Percentiles rank a stretch among this genome's conserved stretches.
phyloP scores from a whole-genome alignment of 176 grass and related monocot species.

The Carex myosuroides region DNA sequence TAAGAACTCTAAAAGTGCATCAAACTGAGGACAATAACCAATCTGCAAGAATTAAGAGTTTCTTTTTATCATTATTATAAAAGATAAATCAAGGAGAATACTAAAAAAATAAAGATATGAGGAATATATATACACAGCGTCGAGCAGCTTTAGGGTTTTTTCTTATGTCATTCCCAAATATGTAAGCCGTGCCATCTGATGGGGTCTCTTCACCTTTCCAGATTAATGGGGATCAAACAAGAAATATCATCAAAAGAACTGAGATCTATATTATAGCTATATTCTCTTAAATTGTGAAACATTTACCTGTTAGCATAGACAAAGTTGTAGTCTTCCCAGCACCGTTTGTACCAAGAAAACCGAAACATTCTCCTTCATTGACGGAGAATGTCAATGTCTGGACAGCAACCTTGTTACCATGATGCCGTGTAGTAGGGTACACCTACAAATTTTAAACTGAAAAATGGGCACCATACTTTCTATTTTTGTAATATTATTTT shows the following conservation, averaged over 20 bases:
- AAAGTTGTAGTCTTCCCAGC: conserved; percentile 50
- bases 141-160: conserved; percentile 37
- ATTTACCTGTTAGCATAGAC: conserved; percentile 47
- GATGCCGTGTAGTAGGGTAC: conserved; percentile 28
- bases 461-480: background rate
- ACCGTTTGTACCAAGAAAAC: conserved; percentile 49
- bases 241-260: background rate
- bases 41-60: conserved; percentile 32
- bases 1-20: conserved; percentile 44
- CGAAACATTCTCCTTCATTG: conserved; percentile 47
- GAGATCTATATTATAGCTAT: background rate
- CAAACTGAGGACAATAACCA: conserved; percentile 49
- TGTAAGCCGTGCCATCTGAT: conserved; percentile 44
- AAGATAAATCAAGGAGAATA: conserved; percentile 5
- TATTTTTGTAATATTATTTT: background rate
- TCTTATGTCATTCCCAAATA: conserved; percentile 47
- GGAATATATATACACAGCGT: conserved; percentile 30
- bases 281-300: background rate
- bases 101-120: background rate
- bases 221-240: background rate
- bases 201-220: conserved; percentile 36
- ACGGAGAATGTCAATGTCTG: conserved; percentile 36
- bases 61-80: background rate
- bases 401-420: conserved; percentile 34
- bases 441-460: conserved; percentile 23